Evolutionary conservation across 2,329 filamentous ascomycete genomes (phyloP), one percentile per base, ranked within the genome.

Genomic region (Paramyrothecium roridum): DNA sequence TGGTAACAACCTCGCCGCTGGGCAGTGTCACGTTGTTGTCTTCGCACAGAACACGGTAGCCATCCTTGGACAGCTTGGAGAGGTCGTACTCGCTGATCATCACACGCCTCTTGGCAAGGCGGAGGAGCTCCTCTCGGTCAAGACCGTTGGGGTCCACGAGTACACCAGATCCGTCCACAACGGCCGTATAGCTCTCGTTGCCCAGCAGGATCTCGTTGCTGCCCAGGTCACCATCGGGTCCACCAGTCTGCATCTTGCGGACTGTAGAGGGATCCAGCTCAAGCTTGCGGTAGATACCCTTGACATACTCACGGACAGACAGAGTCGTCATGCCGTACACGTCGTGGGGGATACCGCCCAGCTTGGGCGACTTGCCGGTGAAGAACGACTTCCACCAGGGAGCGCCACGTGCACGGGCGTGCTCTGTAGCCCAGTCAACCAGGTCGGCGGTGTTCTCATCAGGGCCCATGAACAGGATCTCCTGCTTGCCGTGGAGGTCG

Each of bases 381-480:
- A 99, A 99, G 84, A 99, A 99, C 0, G 95, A 99, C 81, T 99
- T 99, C 95, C 95, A 99, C 91, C 93, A 99, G 26, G 92, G 91
- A 4, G 95, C 95, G 48, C 92, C 92, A 64, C 95, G 87, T 58
- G 79, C 78, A 52, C 91, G 86, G 57, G 95, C 95, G 73, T 99
- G 95, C 73, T 95, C 88, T 2, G 95, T 99, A n/a, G 95, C 95
- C 95, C 95, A 99, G 75, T 99, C 87, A 52, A 99, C 95, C 34
- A 99, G 82, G 67, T 96, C 91, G 21, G 95, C 95, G 1, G 95
- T 99, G 77, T 99, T 99, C 85, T 99, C 95, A 63, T 99, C 95
- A 1, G 95, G 95, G 34, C 95, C 95, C 91, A 99, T 90, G 81
- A 99, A 99, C 21, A 99, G 80, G 59, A 99, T 99, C 74, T 99